Base-by-base conservation (phyloP, 23 red algal species). In the Gracilaria gracilis region DNA sequence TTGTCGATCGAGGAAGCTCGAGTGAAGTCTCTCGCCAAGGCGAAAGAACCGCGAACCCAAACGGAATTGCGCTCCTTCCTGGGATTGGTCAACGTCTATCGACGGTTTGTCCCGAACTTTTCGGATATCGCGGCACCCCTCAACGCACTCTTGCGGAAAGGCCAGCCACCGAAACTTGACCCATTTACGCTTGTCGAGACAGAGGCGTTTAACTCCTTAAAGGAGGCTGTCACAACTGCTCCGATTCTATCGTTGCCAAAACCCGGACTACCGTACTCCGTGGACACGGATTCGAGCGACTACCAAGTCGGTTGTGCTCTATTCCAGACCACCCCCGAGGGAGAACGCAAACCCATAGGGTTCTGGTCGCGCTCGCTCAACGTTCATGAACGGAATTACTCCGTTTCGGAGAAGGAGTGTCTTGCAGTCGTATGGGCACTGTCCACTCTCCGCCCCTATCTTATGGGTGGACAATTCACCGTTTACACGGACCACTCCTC, bases 61-160 rank as follows among this genome's bases (percentile, higher is more conserved):
- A 91, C 34, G 27, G n/a, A 91, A 29, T 27, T 91, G 1, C 25
- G 87, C 24, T 74, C 61, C 59, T 91, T 91, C 32, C 35, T 81
- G 11, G 87, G 75, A 7, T 53, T 91, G 11, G 25, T 50, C 75
- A 62, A 78, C 51, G 49, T 91, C 57, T 91, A 91, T 25, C 54
- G 87, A 70, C 46, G 74, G 46, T 91, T n/a, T 29, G 53, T 91
- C 1, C 67, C 51, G 59, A 15, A 79, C 31, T 81, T 67, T 50
- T 66, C 87, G 70, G 36, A 80, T 7, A 91, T 82, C 19, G 47
- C 87, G 20, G 21, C 38, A 9, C 50, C 73, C 17, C 55, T 91
- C 1, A 34, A 67, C 49, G 47, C 29, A 17, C 36, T 91, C 13
- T 33, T 79, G 57, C 57, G 58, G 53, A 81, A 91, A 29, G 74